Conservation (phyloP, 2,329 filamentous ascomycete species). For the Sarocladium oryzae region DNA sequence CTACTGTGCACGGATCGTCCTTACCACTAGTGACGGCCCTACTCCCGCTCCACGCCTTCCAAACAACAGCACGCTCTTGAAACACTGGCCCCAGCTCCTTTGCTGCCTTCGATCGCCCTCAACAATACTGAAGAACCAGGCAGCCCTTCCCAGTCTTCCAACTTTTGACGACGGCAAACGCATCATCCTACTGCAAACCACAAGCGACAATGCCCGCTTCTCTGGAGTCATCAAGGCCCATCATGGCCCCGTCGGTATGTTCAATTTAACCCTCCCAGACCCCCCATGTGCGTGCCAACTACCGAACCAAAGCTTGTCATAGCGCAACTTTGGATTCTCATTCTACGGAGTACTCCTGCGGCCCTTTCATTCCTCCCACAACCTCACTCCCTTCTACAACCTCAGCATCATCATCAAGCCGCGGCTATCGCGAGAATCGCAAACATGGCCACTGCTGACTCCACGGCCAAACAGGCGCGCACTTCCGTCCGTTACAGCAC, state of each 20-base stretch:
- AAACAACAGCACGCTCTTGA: background rate
- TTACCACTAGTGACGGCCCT: background rate
- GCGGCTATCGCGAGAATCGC: conserved; percentile 6
- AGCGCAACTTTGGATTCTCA: conserved; percentile 9
- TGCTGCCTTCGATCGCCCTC: background rate
- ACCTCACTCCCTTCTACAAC: background rate
- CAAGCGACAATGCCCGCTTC: conserved; percentile 46
- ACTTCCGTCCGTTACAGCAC: conserved; percentile 53
- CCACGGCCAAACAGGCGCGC: conserved; percentile 34
- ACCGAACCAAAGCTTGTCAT: conserved; percentile 8
- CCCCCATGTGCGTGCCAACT: background rate
- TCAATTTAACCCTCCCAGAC: conserved; percentile 10
- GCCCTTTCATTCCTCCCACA: background rate
- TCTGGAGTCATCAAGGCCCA: conserved; percentile 54
- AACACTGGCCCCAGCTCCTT: background rate
- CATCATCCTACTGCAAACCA: background rate
- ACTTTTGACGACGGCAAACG: background rate
- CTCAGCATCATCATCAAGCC: background rate
- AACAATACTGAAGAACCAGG: background rate
- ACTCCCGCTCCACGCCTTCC: background rate
- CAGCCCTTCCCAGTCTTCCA: background rate
- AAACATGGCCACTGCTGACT: conserved; percentile 13
- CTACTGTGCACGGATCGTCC: background rate
- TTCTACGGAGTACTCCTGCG: background rate
- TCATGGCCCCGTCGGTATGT: conserved; percentile 58